phyloP scores from a whole-genome alignment of 1,284 basidiomycete genomes.

The Agaricales sp. region DNA sequence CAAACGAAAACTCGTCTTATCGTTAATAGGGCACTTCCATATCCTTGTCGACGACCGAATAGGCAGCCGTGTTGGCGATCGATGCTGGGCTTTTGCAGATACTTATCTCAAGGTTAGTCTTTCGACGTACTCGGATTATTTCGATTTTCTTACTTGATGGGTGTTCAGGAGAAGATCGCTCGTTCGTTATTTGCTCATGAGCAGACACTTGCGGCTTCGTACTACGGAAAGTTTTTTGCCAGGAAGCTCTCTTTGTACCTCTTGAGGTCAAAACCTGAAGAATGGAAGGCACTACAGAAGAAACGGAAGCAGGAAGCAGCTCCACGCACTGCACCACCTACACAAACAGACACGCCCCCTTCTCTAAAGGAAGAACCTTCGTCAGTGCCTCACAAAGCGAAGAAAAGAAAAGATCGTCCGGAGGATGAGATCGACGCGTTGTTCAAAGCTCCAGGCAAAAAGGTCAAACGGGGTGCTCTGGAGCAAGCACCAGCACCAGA shows the following conservation, averaged over 20 bases:
- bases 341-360: not conserved
- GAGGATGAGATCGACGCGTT: conserved; percentile 9
- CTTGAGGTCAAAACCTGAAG: conserved; percentile 66
- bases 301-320: conserved; percentile 11
- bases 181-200: conserved; percentile 67
- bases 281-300: conserved; percentile 65
- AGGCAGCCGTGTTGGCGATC: conserved; percentile 81
- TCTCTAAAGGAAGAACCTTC: not conserved
- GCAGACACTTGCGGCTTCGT: conserved; percentile 59
- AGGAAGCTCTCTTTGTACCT: conserved; percentile 73
- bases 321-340: not conserved
- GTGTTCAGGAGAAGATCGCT: conserved; percentile 77
- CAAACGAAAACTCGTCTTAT: conserved; percentile 63
- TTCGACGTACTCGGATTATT: not conserved
- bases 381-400: not conserved
- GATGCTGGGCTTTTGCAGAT: conserved; percentile 81
- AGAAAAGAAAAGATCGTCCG: conserved; percentile 3
- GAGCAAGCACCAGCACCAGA: not conserved
- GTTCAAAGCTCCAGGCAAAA: conserved; percentile 2
- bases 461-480: not conserved
- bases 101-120: conserved; percentile 76
- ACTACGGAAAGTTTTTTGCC: conserved; percentile 81
- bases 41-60: conserved; percentile 77
- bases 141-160: conserved; percentile 3
- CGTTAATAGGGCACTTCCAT: conserved; percentile 71